These are phyloP conservation scores for Pneumocystis oryctolagi DNA, from an alignment of 1,139 yeast genomes.

Conservation along the genomic window DNA sequence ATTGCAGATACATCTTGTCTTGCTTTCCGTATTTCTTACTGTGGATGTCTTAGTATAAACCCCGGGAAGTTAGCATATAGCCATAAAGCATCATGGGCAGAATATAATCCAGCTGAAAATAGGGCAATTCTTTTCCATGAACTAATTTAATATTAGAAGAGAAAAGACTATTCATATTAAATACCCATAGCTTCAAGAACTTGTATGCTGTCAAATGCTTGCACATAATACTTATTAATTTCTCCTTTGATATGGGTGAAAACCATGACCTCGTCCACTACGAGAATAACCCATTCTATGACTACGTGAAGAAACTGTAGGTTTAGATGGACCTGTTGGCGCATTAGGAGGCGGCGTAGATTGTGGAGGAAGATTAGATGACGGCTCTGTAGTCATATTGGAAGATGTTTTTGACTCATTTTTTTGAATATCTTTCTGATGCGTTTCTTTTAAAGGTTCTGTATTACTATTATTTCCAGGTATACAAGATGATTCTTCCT, in stretches of 20 bases:
- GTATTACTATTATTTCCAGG: conserved; percentile 3
- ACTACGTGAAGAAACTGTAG: conserved; percentile 13
- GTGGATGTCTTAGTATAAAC: conserved; percentile 11
- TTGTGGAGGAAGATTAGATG: background rate
- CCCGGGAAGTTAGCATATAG: conserved; percentile 7
- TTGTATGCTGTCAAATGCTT: background rate
- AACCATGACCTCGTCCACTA: conserved; percentile 15
- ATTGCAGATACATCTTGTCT: conserved; percentile 11
- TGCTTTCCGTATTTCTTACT: conserved; percentile 10
- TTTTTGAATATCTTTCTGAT: conserved; percentile 5
- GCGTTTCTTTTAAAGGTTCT: background rate
- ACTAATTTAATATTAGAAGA: background rate
- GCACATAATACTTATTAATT: background rate
- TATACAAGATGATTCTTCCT: conserved; percentile 6
- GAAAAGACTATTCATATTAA: background rate
- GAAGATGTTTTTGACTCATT: conserved; percentile 7
- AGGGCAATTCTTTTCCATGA: background rate
- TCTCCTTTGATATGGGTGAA: background rate
- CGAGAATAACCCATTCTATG: conserved; percentile 13
- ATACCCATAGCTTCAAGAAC: background rate
- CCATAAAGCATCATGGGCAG: conserved; percentile 10
- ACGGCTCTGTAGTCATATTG: background rate
- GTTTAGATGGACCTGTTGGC: conserved; percentile 4
- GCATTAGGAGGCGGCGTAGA: conserved; percentile 3
- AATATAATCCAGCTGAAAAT: conserved; percentile 8